These are phyloP conservation scores for Oryza longistaminata DNA, from an alignment of 176 grass and related monocot species.

Conservation along the genomic window DNA sequence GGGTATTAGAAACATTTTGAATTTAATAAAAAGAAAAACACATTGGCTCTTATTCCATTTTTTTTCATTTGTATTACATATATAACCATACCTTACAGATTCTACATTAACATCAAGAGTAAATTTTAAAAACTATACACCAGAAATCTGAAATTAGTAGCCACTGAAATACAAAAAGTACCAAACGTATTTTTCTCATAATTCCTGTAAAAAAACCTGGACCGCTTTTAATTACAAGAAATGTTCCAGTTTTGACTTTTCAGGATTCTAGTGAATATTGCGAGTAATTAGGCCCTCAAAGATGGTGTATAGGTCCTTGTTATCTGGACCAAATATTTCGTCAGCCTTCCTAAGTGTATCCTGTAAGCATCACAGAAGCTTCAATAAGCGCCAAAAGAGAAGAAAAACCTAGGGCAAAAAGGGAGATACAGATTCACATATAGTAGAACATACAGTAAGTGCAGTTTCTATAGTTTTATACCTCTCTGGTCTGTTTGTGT, in stretches of 20 bases:
- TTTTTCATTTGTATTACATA: constrained; percentile 17
- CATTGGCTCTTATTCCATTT: constrained; percentile 4
- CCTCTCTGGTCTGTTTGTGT: constrained; percentile 92
- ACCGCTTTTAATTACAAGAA: background rate
- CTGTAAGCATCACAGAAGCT: constrained; percentile 48
- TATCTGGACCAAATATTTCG: constrained; percentile 85
- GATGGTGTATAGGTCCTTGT: constrained; percentile 83
- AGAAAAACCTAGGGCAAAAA: background rate
- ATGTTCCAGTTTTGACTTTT: background rate
- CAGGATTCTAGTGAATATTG: constrained; percentile 49
- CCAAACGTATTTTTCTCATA: constrained; percentile 20
- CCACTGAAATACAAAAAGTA: constrained; percentile 8
- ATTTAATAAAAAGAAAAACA: background rate
- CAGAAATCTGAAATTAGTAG: constrained; percentile 15
- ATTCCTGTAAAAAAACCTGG: constrained; percentile 26
- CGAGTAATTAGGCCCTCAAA: constrained; percentile 93
- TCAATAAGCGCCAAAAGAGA: constrained; percentile 13
- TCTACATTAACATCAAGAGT: constrained; percentile 25
- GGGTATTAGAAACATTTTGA: background rate
- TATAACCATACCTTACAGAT: constrained; percentile 33
- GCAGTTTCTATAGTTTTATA: constrained; percentile 40
- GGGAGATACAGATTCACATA: background rate
- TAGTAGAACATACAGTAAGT: constrained; percentile 3
- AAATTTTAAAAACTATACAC: constrained; percentile 33
- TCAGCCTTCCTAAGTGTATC: constrained; percentile 88